phyloP scores from a whole-genome alignment of 2,329 filamentous ascomycete genomes.

The Aspergillus brasiliensis region DNA sequence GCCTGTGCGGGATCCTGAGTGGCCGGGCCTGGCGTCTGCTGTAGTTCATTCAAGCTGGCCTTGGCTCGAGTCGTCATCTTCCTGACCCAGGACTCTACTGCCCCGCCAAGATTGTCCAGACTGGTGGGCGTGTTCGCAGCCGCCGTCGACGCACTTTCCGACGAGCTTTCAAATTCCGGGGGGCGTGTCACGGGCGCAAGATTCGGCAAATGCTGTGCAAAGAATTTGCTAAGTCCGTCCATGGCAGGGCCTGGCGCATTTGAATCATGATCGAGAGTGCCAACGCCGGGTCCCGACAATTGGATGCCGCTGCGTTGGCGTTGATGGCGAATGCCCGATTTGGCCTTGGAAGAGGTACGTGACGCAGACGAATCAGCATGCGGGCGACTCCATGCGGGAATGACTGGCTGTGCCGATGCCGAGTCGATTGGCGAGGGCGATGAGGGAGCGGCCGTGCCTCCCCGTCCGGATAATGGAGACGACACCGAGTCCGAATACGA shows the following conservation, averaged over 20 bases:
- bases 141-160: slow-evolving; percentile 37
- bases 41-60: slow-evolving; percentile 42
- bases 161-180: slow-evolving; percentile 49
- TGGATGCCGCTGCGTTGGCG: slow-evolving; percentile 53
- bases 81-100: slow-evolving; percentile 87
- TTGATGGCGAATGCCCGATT: slow-evolving; percentile 41
- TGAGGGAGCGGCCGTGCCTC: slow-evolving; percentile 33
- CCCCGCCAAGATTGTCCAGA: slow-evolving; percentile 81
- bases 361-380: slow-evolving; percentile 30
- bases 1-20: slow-evolving; percentile 25
- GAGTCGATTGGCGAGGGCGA: slow-evolving; percentile 31
- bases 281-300: slow-evolving; percentile 84
- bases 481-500: slow-evolving; percentile 62
- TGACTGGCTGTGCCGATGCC: slow-evolving; percentile 25
- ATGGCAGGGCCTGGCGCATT: slow-evolving; percentile 69
- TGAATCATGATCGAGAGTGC: slow-evolving; percentile 67
- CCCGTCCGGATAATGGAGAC: slow-evolving; percentile 33
- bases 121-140: slow-evolving; percentile 43
- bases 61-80: slow-evolving; percentile 65
- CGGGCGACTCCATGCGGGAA: slow-evolving; percentile 31
- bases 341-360: slow-evolving; percentile 31
- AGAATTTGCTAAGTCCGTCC: slow-evolving; percentile 81
- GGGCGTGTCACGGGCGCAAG: slow-evolving; percentile 67
- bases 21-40: slow-evolving; percentile 33
- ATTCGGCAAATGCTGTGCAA: slow-evolving; percentile 78